Conservation (phyloP, 257 asterid genomes). For the Striga asiatica region DNA sequence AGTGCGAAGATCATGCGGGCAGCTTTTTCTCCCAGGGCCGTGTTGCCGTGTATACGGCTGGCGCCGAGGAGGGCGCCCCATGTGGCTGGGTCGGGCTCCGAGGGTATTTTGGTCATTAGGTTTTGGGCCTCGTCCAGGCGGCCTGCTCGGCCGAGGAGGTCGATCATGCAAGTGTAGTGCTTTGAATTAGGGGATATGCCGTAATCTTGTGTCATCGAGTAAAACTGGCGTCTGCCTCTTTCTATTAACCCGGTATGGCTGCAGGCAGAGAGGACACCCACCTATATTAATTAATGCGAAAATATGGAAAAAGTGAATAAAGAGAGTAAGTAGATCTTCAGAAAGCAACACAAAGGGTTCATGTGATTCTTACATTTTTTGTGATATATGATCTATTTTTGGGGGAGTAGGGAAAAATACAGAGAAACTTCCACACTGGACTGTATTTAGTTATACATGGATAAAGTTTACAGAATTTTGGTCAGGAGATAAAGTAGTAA, state of each 20-base stretch:
- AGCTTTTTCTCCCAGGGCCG: constrained; percentile 82
- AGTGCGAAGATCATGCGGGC: constrained; percentile 68
- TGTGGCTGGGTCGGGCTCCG: constrained; percentile 89
- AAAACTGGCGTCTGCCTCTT: constrained; percentile 53
- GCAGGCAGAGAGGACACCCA: constrained; percentile 80
- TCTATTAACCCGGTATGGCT: constrained; percentile 84
- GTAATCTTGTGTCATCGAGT: constrained; percentile 57
- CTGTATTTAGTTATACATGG: not conserved
- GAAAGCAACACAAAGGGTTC: too few species aligned
- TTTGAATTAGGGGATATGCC: constrained; percentile 63
- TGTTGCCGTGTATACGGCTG: constrained; percentile 76
- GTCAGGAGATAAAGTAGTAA: not conserved
- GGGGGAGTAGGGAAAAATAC: not conserved
- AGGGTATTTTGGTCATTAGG: constrained; percentile 60
- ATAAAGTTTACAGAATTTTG: not conserved
- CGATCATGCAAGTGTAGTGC: constrained; percentile 89
- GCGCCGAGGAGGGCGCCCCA: constrained; percentile 99
- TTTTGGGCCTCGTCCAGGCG: constrained; percentile 71
- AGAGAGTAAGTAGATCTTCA: not conserved
- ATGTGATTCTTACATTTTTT: too few species aligned
- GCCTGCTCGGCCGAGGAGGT: constrained; percentile 91
- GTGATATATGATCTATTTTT: too few species aligned
- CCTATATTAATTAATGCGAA: constrained; percentile 32
- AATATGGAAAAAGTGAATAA: not conserved
- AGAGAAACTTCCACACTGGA: not conserved